Evolutionary conservation across 1,139 yeast species (phyloP).

Genomic region (Pneumocystis wakefieldiae): DNA sequence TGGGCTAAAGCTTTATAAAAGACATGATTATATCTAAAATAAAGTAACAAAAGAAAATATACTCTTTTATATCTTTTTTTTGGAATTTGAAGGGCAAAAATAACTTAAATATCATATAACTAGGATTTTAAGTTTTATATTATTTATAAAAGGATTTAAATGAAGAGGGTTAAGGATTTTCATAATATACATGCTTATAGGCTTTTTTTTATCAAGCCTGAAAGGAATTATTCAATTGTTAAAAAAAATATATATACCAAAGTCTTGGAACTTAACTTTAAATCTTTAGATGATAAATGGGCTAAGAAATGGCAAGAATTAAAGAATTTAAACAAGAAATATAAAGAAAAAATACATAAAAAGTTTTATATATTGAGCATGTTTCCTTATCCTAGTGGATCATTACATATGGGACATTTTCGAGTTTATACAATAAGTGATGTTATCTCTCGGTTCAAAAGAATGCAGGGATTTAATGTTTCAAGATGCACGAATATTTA

Average conservation of each 20-base stretch:
- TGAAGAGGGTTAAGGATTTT: not conserved
- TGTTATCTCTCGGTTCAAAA: conserved; percentile 58
- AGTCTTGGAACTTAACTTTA: not conserved
- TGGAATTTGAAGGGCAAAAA: not conserved
- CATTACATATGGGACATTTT: conserved; percentile 81
- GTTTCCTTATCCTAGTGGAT: conserved; percentile 96
- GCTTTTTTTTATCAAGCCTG: not conserved
- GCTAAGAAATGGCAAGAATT: not conserved
- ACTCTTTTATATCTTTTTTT: not conserved
- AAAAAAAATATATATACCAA: not conserved
- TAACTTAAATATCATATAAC: not conserved
- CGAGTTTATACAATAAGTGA: conserved; percentile 87
- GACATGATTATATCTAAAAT: not conserved
- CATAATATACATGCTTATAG: not conserved
- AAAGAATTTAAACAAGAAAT: not conserved
- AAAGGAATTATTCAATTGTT: not conserved
- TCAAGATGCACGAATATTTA: conserved; percentile 12
- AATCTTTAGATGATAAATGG: conserved; percentile 1
- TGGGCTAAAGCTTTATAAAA: too few species aligned
- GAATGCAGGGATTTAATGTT: conserved; percentile 62
- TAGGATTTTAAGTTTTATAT: not conserved
- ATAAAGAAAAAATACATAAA: not conserved
- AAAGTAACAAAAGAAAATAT: not conserved
- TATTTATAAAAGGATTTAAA: not conserved
- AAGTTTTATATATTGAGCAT: conserved; percentile 60